Evolutionary conservation across 75 land plant genomes (phyloP).

Genomic region (Ceratopteris richardii): DNA sequence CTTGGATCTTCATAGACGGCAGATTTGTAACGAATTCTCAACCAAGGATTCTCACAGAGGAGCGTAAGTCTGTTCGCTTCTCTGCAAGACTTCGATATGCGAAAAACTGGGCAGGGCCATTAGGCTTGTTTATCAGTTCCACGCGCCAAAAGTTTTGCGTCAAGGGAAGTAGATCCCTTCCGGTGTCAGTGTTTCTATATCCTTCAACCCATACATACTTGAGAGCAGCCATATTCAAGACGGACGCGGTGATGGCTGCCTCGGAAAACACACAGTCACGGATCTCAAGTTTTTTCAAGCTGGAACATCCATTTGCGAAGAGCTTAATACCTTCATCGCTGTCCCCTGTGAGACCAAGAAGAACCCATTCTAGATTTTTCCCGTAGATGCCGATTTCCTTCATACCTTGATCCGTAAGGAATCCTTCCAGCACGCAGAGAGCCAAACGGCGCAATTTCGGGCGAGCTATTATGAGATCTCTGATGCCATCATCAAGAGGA

Average conservation of each 20-base stretch:
- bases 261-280: slow-evolving; percentile 32
- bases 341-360: slow-evolving; percentile 29
- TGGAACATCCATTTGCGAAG: slow-evolving; percentile 27
- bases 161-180: too few relatives aligned
- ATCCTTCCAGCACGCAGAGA: slow-evolving; percentile 30
- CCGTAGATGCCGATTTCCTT: slow-evolving; percentile 26
- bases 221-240: slow-evolving; percentile 11
- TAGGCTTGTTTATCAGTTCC: too few relatives aligned
- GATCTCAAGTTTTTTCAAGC: slow-evolving; percentile 33
- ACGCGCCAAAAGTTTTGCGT: too few relatives aligned
- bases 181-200: too few relatives aligned
- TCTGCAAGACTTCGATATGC: too few relatives aligned
- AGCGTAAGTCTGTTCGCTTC: too few relatives aligned
- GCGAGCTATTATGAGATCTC: slow-evolving; percentile 33
- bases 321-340: slow-evolving; percentile 22
- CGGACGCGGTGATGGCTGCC: slow-evolving; percentile 13
- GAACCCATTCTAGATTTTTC: slow-evolving; percentile 28
- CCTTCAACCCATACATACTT: too few relatives aligned
- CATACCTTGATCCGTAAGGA: slow-evolving; percentile 28
- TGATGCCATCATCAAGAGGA: too few relatives aligned
- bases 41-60: too few relatives aligned
- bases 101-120: too few relatives aligned
- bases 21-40: too few relatives aligned
- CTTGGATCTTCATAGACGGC: too few relatives aligned
- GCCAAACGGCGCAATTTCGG: slow-evolving; percentile 21